Base-by-base conservation (phyloP, 305 asterid genomes). In the Fraxinus albicans region DNA sequence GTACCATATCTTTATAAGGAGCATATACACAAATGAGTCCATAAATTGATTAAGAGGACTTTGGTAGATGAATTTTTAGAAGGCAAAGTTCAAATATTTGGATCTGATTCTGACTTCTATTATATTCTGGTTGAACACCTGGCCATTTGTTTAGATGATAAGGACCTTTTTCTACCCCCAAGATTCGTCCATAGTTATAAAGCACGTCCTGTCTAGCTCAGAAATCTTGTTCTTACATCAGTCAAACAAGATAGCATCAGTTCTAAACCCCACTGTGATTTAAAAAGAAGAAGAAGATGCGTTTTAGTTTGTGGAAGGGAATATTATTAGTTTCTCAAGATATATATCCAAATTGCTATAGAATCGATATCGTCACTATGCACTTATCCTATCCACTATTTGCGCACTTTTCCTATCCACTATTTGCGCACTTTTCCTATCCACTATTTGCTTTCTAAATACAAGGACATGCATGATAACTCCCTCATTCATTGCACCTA, bases 141-240 rank as follows among this genome's bases (percentile, higher is more conserved):
- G 13, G 17, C 33, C 34, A 0, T 23, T 65, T 81, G 34, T 2
- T 42, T 58, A 42, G 80, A 38, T 82, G 89, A 90, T 75, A 86
- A 77, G 77, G 85, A 87, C 88, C 10, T 81, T 84, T 73, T 77
- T 84, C 88, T 38, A 80, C 40, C 79, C 42, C 80, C 70, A 88
- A 90, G 90, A 93, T 91, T 91, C 95, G 60, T 83, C 82, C 88
- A 83, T 81, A 87, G 89, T 91, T 78, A 85, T 82, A 76, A 88
- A 86, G 67, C 8, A 76, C 83, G 38, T 79, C 60, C 19, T 80
- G 87, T 78, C 85, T 67, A 38, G 21, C 53, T 85, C 84, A 73
- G 27, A 85, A 55, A 35, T 83, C 80, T 82, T 80, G 72, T 84
- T 79, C 87, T 85, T 78, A 77, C 81, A 80, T 83, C 80, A 81